Base-by-base conservation (phyloP, 805 yeast genomes). In the Millerozyma miso region DNA sequence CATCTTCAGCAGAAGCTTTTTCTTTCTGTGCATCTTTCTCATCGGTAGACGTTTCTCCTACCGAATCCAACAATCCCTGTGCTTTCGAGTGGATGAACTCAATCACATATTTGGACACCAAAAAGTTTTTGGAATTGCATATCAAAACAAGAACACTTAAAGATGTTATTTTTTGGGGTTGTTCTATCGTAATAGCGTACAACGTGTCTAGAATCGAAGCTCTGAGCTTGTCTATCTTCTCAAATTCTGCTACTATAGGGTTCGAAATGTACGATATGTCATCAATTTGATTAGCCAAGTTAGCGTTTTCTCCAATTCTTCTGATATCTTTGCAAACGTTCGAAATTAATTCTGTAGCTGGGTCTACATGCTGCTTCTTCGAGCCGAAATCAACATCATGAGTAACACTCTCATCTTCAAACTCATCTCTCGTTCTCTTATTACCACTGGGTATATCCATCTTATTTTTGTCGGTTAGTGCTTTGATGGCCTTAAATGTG, bases 141-240 rank as follows among this genome's bases (percentile, higher is more conserved):
- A 81, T 68, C 54, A 83, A 74, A 4, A 89, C 65, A 50, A 88
- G 69, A 6, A 82, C 79, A 19, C 88, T 76, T 44, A 91, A 62
- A n/a, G 82, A 76, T 12, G 83, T 79, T 45, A 84, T 77, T 59
- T 90, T 93, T 49, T 90, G 96, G 0, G 99, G 98, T 62, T 91
- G 97, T 62, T 93, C 98, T 20, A 77, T 64, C 8, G 84, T 72
- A 35, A 86, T 76, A 2, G 95, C 87, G 42, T 76, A 74, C 19
- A 89, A 56, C 2, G 87, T 85, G 38, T 74, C 71, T 45, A 87
- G 63, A 16, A 87, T 66, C 3, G 83, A 78, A 29, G 64, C 65
- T 45, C 87, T 71, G 48, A 83, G 77, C 40, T 72, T 72, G 45
- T 77, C 81, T 42, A 82, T 82, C 48, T 71, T 74, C 49, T 78